phyloP scores from a whole-genome alignment of 208 protist genomes.

The Leishmania major region DNA sequence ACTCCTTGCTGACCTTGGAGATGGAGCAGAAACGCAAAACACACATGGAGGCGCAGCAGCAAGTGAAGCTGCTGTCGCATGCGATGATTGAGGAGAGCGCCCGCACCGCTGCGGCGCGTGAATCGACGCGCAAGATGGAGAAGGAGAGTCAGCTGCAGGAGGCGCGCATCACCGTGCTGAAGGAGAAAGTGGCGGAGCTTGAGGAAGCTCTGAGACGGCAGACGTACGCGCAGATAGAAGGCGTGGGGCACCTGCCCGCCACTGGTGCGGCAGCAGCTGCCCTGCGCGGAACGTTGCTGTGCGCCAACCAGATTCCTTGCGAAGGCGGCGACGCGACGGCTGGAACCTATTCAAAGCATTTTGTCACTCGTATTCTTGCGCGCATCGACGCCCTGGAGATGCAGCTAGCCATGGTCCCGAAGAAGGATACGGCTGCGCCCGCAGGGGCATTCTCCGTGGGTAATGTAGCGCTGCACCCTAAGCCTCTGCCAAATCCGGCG shows the following conservation, averaged over 20 bases:
- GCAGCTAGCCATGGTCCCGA: constrained; percentile 2
- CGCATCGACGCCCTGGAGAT: constrained; percentile 45
- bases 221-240: constrained; percentile 27
- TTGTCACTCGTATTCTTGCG: constrained; percentile 36
- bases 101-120: constrained; percentile 54
- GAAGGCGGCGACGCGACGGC: not conserved
- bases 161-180: constrained; percentile 63
- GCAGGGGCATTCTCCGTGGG: not conserved
- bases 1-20: constrained; percentile 47
- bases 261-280: not conserved
- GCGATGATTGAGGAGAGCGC: constrained; percentile 76
- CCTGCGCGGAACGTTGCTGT: no score
- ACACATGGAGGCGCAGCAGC: constrained; percentile 59
- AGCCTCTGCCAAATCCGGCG: not conserved
- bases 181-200: constrained; percentile 64
- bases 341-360: constrained; percentile 13
- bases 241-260: not conserved
- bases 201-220: constrained; percentile 53
- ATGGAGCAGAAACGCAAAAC: constrained; percentile 57
- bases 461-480: not conserved
- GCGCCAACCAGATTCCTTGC: not conserved
- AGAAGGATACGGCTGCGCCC: not conserved
- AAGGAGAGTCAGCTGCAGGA: constrained; percentile 69
- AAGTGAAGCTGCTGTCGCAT: constrained; percentile 69
- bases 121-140: constrained; percentile 42